These are phyloP conservation scores for Orbilia javanica DNA, from an alignment of 2,329 filamentous ascomycete species.

Conservation along the genomic window DNA sequence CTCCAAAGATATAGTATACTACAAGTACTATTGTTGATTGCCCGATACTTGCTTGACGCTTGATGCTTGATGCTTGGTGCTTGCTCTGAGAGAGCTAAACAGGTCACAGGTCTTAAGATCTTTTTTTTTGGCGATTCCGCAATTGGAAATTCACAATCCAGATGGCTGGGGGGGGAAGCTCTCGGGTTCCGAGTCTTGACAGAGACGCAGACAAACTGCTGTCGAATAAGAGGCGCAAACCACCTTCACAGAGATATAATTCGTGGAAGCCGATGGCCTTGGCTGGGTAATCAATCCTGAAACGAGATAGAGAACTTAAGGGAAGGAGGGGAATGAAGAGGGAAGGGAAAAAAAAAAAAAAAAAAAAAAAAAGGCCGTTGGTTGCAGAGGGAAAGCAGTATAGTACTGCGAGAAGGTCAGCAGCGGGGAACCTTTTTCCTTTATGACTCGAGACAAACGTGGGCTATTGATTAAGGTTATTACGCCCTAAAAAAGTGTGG, in stretches of 20 bases:
- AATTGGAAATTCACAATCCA: slow-evolving; percentile 29
- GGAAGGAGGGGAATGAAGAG: neutral
- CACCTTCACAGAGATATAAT: slow-evolving; percentile 47
- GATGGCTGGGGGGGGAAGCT: slow-evolving; percentile 54
- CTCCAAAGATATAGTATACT: slow-evolving; percentile 49
- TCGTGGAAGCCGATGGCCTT: slow-evolving; percentile 46
- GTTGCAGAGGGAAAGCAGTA: too few relatives aligned
- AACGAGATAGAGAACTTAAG: slow-evolving; percentile 42
- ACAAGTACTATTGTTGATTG: slow-evolving; percentile 36
- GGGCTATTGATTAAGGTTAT: slow-evolving; percentile 10
- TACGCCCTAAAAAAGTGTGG: neutral
- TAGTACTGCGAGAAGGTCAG: neutral
- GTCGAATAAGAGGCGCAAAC: slow-evolving; percentile 57
- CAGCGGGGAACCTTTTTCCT: neutral
- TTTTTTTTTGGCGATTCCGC: neutral
- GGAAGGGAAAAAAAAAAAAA: slow-evolving; percentile 18
- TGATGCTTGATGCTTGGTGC: neutral
- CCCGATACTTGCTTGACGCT: slow-evolving; percentile 2
- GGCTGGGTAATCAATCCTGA: slow-evolving; percentile 57
- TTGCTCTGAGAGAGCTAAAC: slow-evolving; percentile 6
- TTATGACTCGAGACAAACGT: slow-evolving; percentile 19
- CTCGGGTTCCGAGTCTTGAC: slow-evolving; percentile 27
- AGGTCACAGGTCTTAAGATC: slow-evolving; percentile 26
- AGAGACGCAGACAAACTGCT: slow-evolving; percentile 56
- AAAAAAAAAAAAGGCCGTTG: neutral